Evolutionary conservation across 106 monocot species (phyloP), one percentile per base, ranked within the genome.

Genomic region (Triglochin maritima): DNA sequence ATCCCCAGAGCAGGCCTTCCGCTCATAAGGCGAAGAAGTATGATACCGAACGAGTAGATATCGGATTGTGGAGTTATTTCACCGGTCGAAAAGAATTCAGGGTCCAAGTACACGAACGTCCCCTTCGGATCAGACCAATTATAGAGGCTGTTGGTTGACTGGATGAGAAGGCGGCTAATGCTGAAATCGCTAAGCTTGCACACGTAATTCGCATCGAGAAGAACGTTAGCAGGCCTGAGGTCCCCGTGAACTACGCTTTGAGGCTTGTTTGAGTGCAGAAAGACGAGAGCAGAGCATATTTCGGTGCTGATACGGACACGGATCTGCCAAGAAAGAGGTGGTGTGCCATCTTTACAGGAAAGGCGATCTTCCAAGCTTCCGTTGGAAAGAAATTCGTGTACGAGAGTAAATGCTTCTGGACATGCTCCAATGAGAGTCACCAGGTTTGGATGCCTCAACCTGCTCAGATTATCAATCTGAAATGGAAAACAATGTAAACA

Each of bases 261-360:
- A 29, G 78, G 78, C 45, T 56, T 46, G 72, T 16, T 64, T 14
- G 72, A 64, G 72, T 72, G 74, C 12, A 75, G 75, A 16, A 69
- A 79, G 1, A 85, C 82, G 5, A 92, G 72, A 2, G 85, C 82
- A 43, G 87, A 82, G 68, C 91, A 91, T 46, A 87, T 81, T 64
- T 92, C 92, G 2, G 79, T 58, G 12, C 68, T 64, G 65, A 92
- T 82, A 15, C 74, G 59, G 2, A 73, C 72, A 17, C 92, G 82
- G 15, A 60, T 53, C 6, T 82, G 71, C 87, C 87, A 87, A 44
- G 84, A 14, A 13, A 92, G 85, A 53, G 87, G 74, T 44, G 77
- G 44, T 3, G 79, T 71, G 44, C 77, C 67, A 16, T 76, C 51
- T 10, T 77, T 83, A 69, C 72, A 77, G 1, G 29, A 6, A 13